Evolutionary conservation across 2,329 filamentous ascomycete species (phyloP), one percentile per base, ranked within the genome.

Genomic region (Fusarium buxicola): DNA sequence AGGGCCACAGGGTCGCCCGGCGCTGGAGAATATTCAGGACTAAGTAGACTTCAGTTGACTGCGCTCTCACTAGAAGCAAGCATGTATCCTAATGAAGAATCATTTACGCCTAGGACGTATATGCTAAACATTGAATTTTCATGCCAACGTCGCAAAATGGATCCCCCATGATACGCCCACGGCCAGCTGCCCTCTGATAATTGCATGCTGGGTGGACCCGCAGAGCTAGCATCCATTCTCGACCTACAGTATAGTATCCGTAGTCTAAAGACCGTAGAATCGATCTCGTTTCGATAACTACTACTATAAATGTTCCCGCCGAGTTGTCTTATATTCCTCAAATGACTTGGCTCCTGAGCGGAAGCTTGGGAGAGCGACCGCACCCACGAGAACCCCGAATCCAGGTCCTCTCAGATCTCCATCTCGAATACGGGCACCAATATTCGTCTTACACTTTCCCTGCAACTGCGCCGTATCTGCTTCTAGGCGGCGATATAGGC

Each of bases 401-500:
- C 12, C 69, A 71, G 38, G 44, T 78, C 51, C 71, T 82, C 27
- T 83, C 81, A 1, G 81, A 84, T 58, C 72, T 83, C 2, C 80
- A 83, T 61, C 77, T 83, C 10, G 80, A 84, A 58, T 64, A 79
- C 27, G 71, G 73, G 30, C 65, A 77, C 51, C 76, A 80, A 39
- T 82, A 82, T 58, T 55, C 60, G 3, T 66, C 72, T 4, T 83
- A 74, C 55, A 70, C 68, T 6, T 77, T 82, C 41, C 73, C 75
- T 4, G 73, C 69, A 3, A 65, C 70, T 2, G 77, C 77, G 3
- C 77, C 77, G 0, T 75, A 73, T 57, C 75, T 84, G 6, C 67
- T 83, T 27, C 72, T 84, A 1, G 78, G 73, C 10, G 82, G 82
- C 15, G 82, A 84, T 58, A 76, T 84, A 28, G 82, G 82, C 4